Conservation (phyloP, 2,329 filamentous ascomycete species). For the Blastomyces gilchristii region DNA sequence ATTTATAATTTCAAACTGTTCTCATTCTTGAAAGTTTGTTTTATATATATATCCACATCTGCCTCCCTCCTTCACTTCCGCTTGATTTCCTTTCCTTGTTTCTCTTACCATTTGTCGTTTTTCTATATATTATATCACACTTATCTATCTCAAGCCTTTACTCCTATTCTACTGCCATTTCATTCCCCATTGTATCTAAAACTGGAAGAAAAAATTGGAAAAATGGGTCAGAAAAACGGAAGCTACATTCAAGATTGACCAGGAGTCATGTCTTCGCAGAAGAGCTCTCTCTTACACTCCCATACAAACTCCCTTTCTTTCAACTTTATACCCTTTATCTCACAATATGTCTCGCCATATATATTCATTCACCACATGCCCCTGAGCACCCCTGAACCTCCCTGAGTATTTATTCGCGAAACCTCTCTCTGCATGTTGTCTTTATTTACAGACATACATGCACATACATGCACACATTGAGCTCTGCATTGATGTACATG, state of each 20-base stretch:
- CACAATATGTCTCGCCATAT: too few species aligned
- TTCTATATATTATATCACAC: background rate
- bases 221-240: background rate
- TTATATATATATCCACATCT: background rate
- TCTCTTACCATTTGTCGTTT: background rate
- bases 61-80: background rate
- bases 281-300: too few species aligned
- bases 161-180: constrained; percentile 17
- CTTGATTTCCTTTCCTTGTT: background rate
- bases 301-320: too few species aligned
- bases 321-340: too few species aligned
- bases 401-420: too few species aligned
- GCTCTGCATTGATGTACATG: too few species aligned
- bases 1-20: background rate
- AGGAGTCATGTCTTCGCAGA: too few species aligned
- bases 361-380: too few species aligned
- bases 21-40: background rate
- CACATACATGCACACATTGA: too few species aligned
- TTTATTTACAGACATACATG: too few species aligned
- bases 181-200: constrained; percentile 2
- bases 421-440: too few species aligned
- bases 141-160: constrained; percentile 1
- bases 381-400: too few species aligned
- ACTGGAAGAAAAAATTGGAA: background rate
- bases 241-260: background rate